These are phyloP conservation scores for Scheffersomyces spartinae DNA, from an alignment of 805 yeast genomes.

Conservation along the genomic window DNA sequence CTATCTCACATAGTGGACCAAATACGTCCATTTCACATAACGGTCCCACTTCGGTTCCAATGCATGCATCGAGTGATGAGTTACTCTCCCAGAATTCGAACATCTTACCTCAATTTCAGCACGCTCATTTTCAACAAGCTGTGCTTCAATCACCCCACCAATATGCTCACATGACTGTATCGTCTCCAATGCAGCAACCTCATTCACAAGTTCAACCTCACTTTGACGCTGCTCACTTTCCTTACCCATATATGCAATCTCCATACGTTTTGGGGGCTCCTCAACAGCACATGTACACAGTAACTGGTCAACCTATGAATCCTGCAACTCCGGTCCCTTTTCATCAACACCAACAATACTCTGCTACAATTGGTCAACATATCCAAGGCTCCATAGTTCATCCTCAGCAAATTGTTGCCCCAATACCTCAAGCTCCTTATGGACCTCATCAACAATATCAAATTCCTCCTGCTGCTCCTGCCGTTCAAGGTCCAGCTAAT, in stretches of 20 bases:
- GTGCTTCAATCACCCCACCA: conserved; percentile 2
- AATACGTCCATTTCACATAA: not conserved
- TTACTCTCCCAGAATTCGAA: not conserved
- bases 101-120: too few relatives aligned
- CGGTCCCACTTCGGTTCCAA: not conserved
- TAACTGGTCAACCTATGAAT: too few relatives aligned
- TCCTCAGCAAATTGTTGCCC: too few relatives aligned
- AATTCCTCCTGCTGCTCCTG: conserved; percentile 1
- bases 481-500: not conserved
- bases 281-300: conserved; percentile 1
- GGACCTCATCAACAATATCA: too few relatives aligned
- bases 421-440: too few relatives aligned
- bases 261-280: conserved; percentile 1
- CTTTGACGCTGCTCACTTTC: conserved; percentile 1
- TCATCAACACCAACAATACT: conserved; percentile 2
- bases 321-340: conserved; percentile 1
- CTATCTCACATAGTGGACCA: conserved; percentile 1
- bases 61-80: not conserved
- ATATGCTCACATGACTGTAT: too few relatives aligned
- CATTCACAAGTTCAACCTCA: conserved; percentile 2
- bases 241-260: not conserved
- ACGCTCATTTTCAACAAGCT: too few relatives aligned
- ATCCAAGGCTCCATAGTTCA: too few relatives aligned
- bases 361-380: too few relatives aligned
- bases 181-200: too few relatives aligned